Base-by-base conservation (phyloP, 73 alveolate species). In the Tetrahymena elliotti region DNA sequence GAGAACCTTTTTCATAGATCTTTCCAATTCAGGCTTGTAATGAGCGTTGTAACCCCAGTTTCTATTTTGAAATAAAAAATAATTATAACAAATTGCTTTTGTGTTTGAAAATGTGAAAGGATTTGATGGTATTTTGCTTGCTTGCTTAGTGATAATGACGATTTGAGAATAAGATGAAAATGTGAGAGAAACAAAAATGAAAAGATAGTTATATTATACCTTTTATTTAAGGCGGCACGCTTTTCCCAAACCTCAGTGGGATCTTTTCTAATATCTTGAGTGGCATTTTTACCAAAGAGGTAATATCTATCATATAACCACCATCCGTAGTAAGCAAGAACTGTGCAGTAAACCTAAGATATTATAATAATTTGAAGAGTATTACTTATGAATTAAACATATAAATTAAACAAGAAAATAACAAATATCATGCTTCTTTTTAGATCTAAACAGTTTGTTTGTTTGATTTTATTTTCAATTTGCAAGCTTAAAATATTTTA, bases 21-120 rank as follows among this genome's bases (percentile, higher is more conserved):
- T 94, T 47, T 94, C 95, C 22, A 94, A 53, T 84, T 94, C 93
- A 38, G 96, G 96, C 52, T 94, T 94, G 93, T 94, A 94, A 93
- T 94, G 93, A 47, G 93, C 96, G 53, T 93, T 93, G 93, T 94
- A 94, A 39, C 96, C 96, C 96, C 96, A 94, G 82, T 94, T 94
- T 94, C 96, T 94, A 38, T 38, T 35, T 10, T 84, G 0, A 31
- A 83, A 31, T 34, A 36, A 94, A 18, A 33, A n/a, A 68, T 6
- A 39, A 15, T 68, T 27, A 68, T 31, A 24, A 4, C 3, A 16
- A 27, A 22, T 27, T 22, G 1, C 1, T 68, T 35, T n/a, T 31
- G 33, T 27, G 20, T 47, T 47, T 47, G 1, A 47, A 47, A 47
- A 47, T 47, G 20, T 47, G 20, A 47, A 47, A 18, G 13, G 20